Evolutionary conservation across 2,329 filamentous ascomycete genomes (phyloP).

Genomic region (Apiospora sp.): DNA sequence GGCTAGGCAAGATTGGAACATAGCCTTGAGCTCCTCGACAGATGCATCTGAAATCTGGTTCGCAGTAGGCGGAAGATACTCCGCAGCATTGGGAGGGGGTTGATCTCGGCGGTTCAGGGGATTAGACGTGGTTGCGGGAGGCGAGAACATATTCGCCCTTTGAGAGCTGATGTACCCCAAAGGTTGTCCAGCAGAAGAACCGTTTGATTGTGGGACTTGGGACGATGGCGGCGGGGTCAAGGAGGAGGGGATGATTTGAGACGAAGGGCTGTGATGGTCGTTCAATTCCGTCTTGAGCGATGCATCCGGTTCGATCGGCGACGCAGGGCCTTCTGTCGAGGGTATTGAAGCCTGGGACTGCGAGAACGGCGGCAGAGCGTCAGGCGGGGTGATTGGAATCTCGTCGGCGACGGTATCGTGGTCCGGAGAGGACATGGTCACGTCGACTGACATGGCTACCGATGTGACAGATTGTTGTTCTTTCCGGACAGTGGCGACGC

Average conservation of each 20-base stretch:
- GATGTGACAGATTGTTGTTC: neutral
- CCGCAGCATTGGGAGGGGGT: slow-evolving; percentile 41
- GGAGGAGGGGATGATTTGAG: slow-evolving; percentile 62
- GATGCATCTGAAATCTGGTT: slow-evolving; percentile 61
- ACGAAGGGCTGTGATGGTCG: slow-evolving; percentile 53
- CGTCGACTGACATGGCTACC: slow-evolving; percentile 23
- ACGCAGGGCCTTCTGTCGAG: slow-evolving; percentile 63
- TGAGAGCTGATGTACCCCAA: slow-evolving; percentile 51
- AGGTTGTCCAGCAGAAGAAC: slow-evolving; percentile 37
- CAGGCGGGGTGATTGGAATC: slow-evolving; percentile 44
- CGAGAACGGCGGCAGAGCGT: slow-evolving; percentile 40
- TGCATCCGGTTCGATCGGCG: slow-evolving; percentile 56
- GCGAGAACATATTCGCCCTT: slow-evolving; percentile 59
- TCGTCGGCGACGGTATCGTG: slow-evolving; percentile 32
- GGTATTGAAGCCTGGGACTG: slow-evolving; percentile 62
- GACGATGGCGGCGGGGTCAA: slow-evolving; percentile 66
- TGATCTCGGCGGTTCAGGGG: slow-evolving; percentile 40
- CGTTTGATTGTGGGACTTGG: slow-evolving; percentile 50
- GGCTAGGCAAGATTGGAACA: slow-evolving; percentile 62
- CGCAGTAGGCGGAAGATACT: slow-evolving; percentile 56
- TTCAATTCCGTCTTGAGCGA: slow-evolving; percentile 61
- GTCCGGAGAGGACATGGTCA: slow-evolving; percentile 11
- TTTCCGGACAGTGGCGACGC: neutral
- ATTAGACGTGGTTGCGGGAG: slow-evolving; percentile 57
- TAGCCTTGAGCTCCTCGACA: slow-evolving; percentile 62